Base-by-base conservation (phyloP, 1,139 yeast species). In the Candida pseudoviswanathii region DNA sequence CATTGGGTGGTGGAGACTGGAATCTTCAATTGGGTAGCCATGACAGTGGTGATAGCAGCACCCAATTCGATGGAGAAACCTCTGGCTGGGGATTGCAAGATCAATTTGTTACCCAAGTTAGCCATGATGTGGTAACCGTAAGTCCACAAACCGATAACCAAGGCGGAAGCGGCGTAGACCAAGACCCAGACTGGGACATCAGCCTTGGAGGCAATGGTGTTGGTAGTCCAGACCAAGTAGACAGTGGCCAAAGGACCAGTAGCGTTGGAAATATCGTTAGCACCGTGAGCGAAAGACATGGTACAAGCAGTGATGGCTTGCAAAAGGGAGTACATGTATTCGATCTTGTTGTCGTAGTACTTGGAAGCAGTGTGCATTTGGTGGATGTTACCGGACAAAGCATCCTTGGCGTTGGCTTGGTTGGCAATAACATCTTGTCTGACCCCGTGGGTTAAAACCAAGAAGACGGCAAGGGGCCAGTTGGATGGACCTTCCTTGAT, bases 201-300 rank as follows among this genome's bases (percentile, higher is more conserved):
- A 30, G 86, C 69, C 63, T 84, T 81, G 3, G 65, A 46, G 11
- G 70, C 68, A 41, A 74, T 72, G 4, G 71, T 63, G 62, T 84
- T 83, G 43, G 82, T 67, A 11, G 66, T 67, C 90, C 91, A 86
- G 24, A 84, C 75, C 47, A 77, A 67, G 64, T 84, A 86, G 32
- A 86, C 80, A 26, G 91, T 78, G 36, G 91, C 71, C 59, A 85
- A 74, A 32, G 94, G 94, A 57, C 90, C 94, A 34, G 89, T 81
- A 39, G 94, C 92, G 60, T 86, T 86, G 46, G 92, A 79, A 57
- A 87, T 85, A 69, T 86, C 95, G 63, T 86, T 87, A 41, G 94
- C 85, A 54, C 95, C 90, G 62, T 86, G 95, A 16, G 92, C 89
- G 66, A 86, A 85, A 3, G 92, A 85, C 85, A 86, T 86, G 53